Evolutionary conservation across 257 asterid genomes (phyloP).

Genomic region (Nicotiana benthamiana): DNA sequence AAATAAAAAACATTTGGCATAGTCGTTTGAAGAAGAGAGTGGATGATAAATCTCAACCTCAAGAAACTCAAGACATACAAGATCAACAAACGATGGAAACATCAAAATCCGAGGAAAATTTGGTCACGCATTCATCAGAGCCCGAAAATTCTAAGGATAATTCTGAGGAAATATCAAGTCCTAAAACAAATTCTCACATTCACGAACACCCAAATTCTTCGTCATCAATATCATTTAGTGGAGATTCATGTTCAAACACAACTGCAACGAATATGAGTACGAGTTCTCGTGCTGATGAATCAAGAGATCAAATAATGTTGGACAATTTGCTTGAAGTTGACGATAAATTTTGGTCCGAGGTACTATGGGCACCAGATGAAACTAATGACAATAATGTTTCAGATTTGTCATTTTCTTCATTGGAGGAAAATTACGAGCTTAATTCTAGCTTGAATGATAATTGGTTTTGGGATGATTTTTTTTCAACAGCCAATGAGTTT

Average conservation of each 20-base stretch:
- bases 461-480: neutral
- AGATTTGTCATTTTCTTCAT: neutral
- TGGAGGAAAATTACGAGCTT: neutral
- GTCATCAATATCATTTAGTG: neutral
- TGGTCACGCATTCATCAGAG: neutral
- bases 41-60: neutral
- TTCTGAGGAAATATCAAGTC: neutral
- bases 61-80: neutral
- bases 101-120: neutral
- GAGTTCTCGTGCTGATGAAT: neutral
- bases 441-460: neutral
- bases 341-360: constrained; percentile 14
- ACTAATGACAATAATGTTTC: neutral
- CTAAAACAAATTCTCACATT: neutral
- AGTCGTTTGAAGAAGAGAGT: constrained; percentile 24
- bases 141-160: neutral
- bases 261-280: neutral
- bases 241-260: neutral
- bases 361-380: constrained; percentile 2
- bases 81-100: neutral
- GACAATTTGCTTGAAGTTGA: constrained; percentile 9
- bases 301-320: neutral
- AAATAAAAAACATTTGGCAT: constrained; percentile 34
- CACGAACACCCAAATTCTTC: neutral
- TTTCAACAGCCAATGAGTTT: neutral